phyloP scores from a whole-genome alignment of 331 rosid genomes.

The Pyrus hybrid region DNA sequence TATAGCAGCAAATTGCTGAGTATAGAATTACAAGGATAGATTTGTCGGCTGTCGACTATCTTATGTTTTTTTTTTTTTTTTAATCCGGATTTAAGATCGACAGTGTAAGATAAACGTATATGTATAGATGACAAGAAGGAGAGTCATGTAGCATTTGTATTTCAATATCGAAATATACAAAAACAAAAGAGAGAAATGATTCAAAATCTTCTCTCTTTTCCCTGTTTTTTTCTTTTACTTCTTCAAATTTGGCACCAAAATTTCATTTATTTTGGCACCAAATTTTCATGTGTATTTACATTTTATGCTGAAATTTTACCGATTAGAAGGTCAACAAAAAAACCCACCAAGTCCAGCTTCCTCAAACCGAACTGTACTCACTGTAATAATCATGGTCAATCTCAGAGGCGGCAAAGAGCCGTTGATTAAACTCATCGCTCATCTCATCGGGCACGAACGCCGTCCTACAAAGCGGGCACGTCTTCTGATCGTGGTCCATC shows the following conservation, averaged over 20 bases:
- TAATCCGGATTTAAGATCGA: not conserved
- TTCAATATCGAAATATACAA: not conserved
- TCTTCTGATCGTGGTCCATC: conserved; percentile 90
- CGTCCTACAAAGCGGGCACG: conserved; percentile 84
- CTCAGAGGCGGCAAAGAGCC: conserved; percentile 71
- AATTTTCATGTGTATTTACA: conserved; percentile 13
- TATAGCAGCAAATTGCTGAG: not conserved
- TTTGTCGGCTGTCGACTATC: too few species aligned
- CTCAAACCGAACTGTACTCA: conserved; percentile 39
- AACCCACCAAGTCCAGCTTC: not conserved
- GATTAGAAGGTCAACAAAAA: not conserved
- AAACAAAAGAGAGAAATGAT: not conserved
- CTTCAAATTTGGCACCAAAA: not conserved
- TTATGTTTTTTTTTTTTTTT: too few species aligned
- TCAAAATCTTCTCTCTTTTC: not conserved
- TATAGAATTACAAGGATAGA: not conserved
- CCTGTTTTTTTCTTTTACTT: not conserved
- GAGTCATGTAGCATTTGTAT: not conserved
- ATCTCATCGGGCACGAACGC: conserved; percentile 63
- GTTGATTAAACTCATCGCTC: conserved; percentile 64
- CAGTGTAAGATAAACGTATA: too few species aligned
- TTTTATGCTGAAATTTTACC: not conserved
- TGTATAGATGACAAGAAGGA: not conserved
- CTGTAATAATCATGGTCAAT: conserved; percentile 17
- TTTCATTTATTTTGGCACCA: not conserved